Evolutionary conservation across 805 yeast genomes (phyloP), one percentile per base, ranked within the genome.

Genomic region (Candida broadrunensis): DNA sequence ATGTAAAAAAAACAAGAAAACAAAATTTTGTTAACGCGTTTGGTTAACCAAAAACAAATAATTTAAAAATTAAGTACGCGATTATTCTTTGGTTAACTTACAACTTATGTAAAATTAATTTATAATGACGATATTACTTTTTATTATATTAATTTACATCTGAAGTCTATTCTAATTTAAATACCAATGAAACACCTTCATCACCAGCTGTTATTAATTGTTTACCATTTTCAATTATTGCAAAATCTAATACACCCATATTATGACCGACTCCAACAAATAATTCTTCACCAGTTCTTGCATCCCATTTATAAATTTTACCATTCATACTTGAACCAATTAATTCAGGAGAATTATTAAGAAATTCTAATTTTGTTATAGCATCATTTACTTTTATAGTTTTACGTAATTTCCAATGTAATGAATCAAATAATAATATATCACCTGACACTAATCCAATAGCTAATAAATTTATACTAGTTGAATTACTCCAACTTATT

Each of bases 151-250:
- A 21, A 21, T 21, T n/a, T n/a, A n/a, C n/a, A n/a, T n/a, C n/a
- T n/a, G 29, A 5, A 25, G 14, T 13, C 29, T 25, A 25, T 25
- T 39, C 46, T 35, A 43, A 43, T 35, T 49, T 70, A 52, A 81
- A 89, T 9, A 91, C 78, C 48, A 91, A 70, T 11, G 95, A 80
- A 24, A 93, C 97, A 50, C 96, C 96, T 63, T 93, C 99, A 61
- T 93, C 99, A 48, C 97, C 97, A 12, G 97, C 99, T 16, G 97
- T 88, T 27, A 89, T 75, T 34, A 93, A 55, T 58, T 83, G 81
- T 38, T 75, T 73, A 20, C 88, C 91, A 35, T 77, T 66, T 31
- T 78, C 81, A 42, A 81, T 77, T 33, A 83, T 56, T 15, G 84
- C 81, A 58, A 93, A 91, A 54, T 88, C 97, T 48, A 93, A 73